Conservation (phyloP, 495 filamentous ascomycete genomes). For the Polyplosphaeria fusca region DNA sequence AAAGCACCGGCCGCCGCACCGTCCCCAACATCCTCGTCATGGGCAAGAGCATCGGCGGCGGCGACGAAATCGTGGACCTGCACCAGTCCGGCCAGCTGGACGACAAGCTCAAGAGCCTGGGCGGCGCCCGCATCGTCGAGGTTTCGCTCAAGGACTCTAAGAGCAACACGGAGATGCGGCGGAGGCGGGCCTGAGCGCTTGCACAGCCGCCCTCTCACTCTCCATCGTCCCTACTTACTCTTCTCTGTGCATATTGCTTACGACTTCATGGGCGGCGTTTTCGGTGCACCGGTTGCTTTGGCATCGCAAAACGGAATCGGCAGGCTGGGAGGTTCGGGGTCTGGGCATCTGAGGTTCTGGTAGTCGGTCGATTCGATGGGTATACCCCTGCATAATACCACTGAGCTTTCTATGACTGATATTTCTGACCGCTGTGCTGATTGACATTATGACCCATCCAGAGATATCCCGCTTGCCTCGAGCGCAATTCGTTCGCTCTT, state of each 20-base stretch:
- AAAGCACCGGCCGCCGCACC: slow-evolving; percentile 74
- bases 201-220: background rate
- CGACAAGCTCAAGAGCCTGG: slow-evolving; percentile 69
- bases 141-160: slow-evolving; percentile 5
- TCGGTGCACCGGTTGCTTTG: background rate
- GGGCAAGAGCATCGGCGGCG: slow-evolving; percentile 84
- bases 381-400: slow-evolving; percentile 14
- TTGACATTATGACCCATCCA: background rate
- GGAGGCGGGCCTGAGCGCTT: slow-evolving; percentile 3
- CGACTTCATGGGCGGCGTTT: background rate
- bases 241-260: slow-evolving; percentile 18
- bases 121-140: slow-evolving; percentile 61
- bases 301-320: background rate
- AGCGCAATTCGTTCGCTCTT: background rate
- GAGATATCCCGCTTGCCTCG: background rate
- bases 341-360: background rate
- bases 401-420: too few species aligned
- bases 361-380: slow-evolving; percentile 1
- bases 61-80: slow-evolving; percentile 77
- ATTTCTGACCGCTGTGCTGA: background rate
- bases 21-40: slow-evolving; percentile 90
- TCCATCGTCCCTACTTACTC: background rate
- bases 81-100: slow-evolving; percentile 65
- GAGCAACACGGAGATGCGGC: slow-evolving; percentile 13
- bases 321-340: background rate